Base-by-base conservation (phyloP, 495 filamentous ascomycete genomes). In the Penicillium crystallinum region DNA sequence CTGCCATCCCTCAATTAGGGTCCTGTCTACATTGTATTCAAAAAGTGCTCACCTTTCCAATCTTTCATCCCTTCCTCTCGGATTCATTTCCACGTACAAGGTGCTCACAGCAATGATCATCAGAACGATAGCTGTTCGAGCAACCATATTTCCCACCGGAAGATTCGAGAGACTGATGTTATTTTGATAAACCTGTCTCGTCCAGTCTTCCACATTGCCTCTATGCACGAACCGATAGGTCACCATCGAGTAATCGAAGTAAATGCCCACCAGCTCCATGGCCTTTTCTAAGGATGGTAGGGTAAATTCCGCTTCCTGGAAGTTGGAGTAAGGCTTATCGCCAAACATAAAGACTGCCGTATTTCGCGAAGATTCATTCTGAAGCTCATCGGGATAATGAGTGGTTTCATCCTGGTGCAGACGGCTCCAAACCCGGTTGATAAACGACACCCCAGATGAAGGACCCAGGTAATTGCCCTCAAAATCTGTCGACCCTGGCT, bases 181-280 rank as follows among this genome's bases (percentile, higher is more conserved):
- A 38, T 57, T 58, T 38, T 63, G 58, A 53, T 74, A 77, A 6
- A 77, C 55, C 46, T 68, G 61, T 18, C 57, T 61, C 11, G 75
- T 58, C 71, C 72, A 75, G 14, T 58, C 42, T 40, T 73, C 68
- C n/a, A 69, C 70, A 44, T 63, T 70, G 0, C 67, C 69, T 6
- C 69, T 58, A 45, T 76, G 72, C 25, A 77, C 51, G 34, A 77
- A 75, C 3, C 74, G 70, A 46, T 76, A 77, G 0, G 74, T 77
- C 19, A 75, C 74, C 57, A 77, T 75, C 2, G 73, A 74, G 46
- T 69, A 72, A 37, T 77, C 73, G 45, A 77, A 77, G 43, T 77
- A 77, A 9, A 71, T 63, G 5, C 54, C 60, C 7, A 76, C 57
- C 36, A 77, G 37, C 40, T 71, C 66, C 41, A 58, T 53, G 0